Conservation (phyloP, 208 protist species). For the Porcisia deanei region DNA sequence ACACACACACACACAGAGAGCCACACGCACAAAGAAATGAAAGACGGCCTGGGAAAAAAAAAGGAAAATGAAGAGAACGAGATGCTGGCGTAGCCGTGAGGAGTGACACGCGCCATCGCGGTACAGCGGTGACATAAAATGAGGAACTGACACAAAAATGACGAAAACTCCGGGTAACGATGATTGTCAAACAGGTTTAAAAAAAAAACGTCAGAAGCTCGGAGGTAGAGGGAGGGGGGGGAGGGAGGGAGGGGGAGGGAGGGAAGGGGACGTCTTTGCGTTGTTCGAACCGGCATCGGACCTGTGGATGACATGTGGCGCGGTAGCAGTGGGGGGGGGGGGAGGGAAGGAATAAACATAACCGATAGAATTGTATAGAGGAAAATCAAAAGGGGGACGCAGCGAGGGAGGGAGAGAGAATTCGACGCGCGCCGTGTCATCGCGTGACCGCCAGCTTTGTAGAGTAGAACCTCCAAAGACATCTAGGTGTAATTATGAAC, state of each 20-base stretch:
- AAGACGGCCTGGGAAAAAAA: neutral
- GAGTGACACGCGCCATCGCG: neutral
- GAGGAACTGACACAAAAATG: neutral
- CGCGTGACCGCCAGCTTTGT: too few species aligned
- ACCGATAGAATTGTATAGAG: neutral
- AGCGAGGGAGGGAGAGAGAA: neutral
- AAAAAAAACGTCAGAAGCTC: neutral
- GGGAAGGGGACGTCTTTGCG: neutral
- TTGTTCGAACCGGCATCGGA: neutral
- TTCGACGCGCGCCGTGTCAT: too few species aligned
- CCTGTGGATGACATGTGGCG: neutral
- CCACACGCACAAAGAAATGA: neutral
- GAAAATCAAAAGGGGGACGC: neutral
- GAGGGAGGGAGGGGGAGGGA: neutral
- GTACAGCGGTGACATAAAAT: neutral
- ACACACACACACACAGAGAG: neutral
- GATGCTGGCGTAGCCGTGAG: neutral
- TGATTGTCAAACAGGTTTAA: neutral
- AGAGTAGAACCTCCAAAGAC: too few species aligned
- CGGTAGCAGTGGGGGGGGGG: neutral
- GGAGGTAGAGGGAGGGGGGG: neutral
- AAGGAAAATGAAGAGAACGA: neutral
- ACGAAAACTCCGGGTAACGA: neutral
- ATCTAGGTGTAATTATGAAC: neutral
- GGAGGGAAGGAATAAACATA: neutral